A percentile compares a stretch with the other conserved stretches of the same genome.
These are phyloP conservation scores for Ehretia macrophylla DNA, from an alignment of 257 asterid genomes.

Conservation along the genomic window DNA sequence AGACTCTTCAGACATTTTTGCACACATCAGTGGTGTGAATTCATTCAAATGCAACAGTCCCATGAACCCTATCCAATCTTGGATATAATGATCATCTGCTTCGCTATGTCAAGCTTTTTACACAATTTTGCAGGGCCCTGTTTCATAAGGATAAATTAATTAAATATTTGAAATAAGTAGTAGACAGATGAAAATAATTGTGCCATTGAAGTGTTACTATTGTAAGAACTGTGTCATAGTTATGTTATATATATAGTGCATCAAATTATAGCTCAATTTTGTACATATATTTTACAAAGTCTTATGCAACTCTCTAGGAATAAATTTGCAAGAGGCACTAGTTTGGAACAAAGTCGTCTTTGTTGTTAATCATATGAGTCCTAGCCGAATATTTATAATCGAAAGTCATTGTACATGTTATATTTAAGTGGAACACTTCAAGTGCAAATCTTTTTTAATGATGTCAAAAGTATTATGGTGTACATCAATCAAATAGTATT, in stretches of 20 bases:
- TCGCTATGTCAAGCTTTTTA: neutral
- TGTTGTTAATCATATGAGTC: neutral
- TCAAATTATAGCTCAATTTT: neutral
- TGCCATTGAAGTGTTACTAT: neutral
- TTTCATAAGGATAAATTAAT: neutral
- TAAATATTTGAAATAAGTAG: neutral
- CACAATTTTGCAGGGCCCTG: conserved; percentile 30
- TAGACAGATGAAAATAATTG: neutral
- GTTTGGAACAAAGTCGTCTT: neutral
- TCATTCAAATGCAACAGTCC: conserved; percentile 65
- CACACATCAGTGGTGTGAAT: conserved; percentile 73
- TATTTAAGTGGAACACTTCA: neutral
- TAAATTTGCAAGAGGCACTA: neutral
- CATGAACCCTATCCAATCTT: conserved; percentile 54
- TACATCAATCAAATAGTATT: neutral
- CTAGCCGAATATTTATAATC: neutral
- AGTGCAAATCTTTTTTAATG: neutral
- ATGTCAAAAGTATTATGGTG: neutral
- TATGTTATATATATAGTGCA: neutral
- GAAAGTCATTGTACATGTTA: neutral
- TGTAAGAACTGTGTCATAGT: neutral
- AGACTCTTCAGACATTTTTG: conserved; percentile 51
- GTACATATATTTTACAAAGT: neutral
- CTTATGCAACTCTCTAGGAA: neutral
- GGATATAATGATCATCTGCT: conserved; percentile 42